phyloP scores from a whole-genome alignment of 768 basidiomycete species.

The Tulasnella sp. region DNA sequence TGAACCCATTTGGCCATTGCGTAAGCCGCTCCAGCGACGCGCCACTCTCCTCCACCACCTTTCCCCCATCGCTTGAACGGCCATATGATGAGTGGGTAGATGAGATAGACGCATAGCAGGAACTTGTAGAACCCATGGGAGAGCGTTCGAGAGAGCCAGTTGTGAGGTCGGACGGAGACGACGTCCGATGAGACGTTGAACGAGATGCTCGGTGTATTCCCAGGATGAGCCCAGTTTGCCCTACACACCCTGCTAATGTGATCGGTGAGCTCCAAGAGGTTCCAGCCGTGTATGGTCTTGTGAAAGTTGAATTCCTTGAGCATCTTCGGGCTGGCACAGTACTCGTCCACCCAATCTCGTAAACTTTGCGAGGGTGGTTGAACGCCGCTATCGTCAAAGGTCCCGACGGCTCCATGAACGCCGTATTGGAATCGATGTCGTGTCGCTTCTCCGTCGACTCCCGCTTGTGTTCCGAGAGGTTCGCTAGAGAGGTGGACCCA shows the following conservation, averaged over 20 bases:
- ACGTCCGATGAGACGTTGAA: conserved; percentile 39
- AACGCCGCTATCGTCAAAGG: background rate
- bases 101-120: conserved; percentile 52
- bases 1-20: conserved; percentile 15
- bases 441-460: conserved; percentile 3
- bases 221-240: conserved; percentile 30
- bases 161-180: conserved; percentile 59
- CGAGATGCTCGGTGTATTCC: conserved; percentile 30
- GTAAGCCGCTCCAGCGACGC: conserved; percentile 9
- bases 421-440: background rate
- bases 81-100: conserved; percentile 70
- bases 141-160: conserved; percentile 52
- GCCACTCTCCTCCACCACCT: conserved; percentile 62
- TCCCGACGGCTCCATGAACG: background rate
- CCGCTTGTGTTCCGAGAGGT: background rate
- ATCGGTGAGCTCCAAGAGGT: conserved; percentile 33
- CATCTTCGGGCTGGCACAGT: conserved; percentile 55
- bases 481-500: conserved; percentile 29
- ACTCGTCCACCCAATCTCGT: conserved; percentile 74
- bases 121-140: conserved; percentile 64
- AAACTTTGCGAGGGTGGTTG: conserved; percentile 45
- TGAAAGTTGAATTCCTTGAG: conserved; percentile 71
- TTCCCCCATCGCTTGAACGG: conserved; percentile 56
- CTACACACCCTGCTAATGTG: conserved; percentile 33
- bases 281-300: conserved; percentile 61